These are phyloP conservation scores for Aspergillus unguis DNA, from an alignment of 2,329 filamentous ascomycete genomes.

Conservation along the genomic window DNA sequence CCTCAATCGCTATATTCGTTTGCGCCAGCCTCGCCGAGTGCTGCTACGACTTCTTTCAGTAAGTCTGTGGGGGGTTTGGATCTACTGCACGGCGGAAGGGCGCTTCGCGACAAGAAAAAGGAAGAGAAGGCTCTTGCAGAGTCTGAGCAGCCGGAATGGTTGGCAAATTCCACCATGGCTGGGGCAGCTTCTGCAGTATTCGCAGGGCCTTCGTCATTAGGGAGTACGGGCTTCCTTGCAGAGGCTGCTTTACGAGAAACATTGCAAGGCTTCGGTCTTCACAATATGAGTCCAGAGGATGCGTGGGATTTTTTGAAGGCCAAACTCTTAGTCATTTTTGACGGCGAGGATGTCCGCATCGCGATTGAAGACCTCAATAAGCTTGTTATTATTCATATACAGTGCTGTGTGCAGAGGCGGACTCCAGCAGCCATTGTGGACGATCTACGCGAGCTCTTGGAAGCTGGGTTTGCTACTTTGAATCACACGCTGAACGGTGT, in stretches of 20 bases:
- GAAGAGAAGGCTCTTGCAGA: conserved; percentile 58
- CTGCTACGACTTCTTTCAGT: conserved; percentile 61
- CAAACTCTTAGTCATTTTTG: conserved; percentile 61
- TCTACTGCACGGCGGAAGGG: conserved; percentile 71
- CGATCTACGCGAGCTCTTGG: conserved; percentile 59
- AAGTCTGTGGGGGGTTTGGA: conserved; percentile 81
- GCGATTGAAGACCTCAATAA: conserved; percentile 65
- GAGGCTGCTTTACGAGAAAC: conserved; percentile 41
- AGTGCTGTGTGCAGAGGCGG: conserved; percentile 60
- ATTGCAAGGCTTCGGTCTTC: conserved; percentile 57
- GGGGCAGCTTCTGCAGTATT: conserved; percentile 28
- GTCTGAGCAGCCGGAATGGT: conserved; percentile 36
- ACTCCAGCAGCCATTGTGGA: conserved; percentile 59
- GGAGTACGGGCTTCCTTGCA: conserved; percentile 30
- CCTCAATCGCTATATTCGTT: conserved; percentile 65
- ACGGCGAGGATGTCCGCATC: conserved; percentile 61
- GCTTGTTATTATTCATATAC: conserved; percentile 60
- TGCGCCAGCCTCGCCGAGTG: conserved; percentile 60
- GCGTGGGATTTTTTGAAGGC: conserved; percentile 66
- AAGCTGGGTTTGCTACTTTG: conserved; percentile 76
- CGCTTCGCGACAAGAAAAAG: conserved; percentile 75
- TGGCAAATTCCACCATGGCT: conserved; percentile 24
- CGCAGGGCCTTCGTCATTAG: conserved; percentile 37
- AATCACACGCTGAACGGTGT: conserved; percentile 77
- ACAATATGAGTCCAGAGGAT: conserved; percentile 66